These are phyloP conservation scores for Tetrapyrgos nigripes DNA, from an alignment of 1,284 basidiomycete species.

Conservation along the genomic window DNA sequence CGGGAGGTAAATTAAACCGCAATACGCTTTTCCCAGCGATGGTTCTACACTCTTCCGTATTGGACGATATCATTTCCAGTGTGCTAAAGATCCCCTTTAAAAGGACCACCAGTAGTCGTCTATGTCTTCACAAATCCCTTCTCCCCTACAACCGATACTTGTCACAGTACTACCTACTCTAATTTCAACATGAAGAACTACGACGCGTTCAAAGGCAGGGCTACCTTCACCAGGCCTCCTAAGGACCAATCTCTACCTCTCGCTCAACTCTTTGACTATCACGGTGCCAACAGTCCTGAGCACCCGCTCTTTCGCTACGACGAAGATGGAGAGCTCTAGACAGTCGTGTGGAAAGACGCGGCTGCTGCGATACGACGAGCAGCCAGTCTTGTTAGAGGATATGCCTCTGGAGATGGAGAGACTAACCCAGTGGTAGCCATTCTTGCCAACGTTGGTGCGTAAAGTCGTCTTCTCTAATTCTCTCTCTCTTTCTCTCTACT, in stretches of 20 bases:
- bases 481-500: background rate
- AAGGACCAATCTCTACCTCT: background rate
- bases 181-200: background rate
- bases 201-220: background rate
- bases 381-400: background rate
- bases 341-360: background rate
- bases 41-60: too few relatives aligned
- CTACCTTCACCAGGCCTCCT: background rate
- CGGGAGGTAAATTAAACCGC: too few relatives aligned
- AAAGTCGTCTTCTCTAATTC: slow-evolving; percentile 17
- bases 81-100: too few relatives aligned
- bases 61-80: too few relatives aligned
- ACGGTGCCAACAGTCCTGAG: background rate
- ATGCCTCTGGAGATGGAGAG: background rate
- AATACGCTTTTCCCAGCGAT: too few relatives aligned
- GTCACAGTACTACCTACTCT: too few relatives aligned
- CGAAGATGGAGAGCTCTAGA: background rate
- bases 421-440: background rate
- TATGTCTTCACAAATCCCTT: too few relatives aligned
- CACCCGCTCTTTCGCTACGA: slow-evolving; percentile 1
- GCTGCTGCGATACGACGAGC: background rate
- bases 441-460: background rate
- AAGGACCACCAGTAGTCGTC: too few relatives aligned
- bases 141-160: too few relatives aligned
- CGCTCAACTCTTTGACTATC: background rate